Evolutionary conservation across 257 asterid species (phyloP), one percentile per base, ranked within the genome.

Genomic region (Mentha longifolia): DNA sequence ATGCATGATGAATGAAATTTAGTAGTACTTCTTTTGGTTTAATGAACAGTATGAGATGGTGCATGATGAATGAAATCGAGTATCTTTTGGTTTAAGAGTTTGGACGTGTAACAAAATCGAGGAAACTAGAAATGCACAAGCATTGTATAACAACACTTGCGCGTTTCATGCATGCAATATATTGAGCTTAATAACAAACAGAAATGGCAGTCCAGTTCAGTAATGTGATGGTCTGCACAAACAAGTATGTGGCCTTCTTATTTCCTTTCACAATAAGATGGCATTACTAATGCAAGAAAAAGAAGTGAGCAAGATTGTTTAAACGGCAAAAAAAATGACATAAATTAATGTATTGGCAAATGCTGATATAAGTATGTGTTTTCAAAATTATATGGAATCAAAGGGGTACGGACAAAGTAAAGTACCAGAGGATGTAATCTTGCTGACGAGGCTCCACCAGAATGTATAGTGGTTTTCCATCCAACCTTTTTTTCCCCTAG

Each of bases 381-480:
- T 49, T 3, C 4, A 1, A 49, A 5, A 15, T 16, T 49, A 9
- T 49, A 5, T 16, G 15, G 16, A 22, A 68, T 28, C 19, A 7
- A 5, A 51, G 15, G 22, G 41, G 3, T 15, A 19, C 2, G 19
- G 65, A 35, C 42, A 28, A 17, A 35, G n/a, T n/a, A n/a, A n/a
- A n/a, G 41, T 75, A 78, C 86, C 79, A n/a, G 70, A 37, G 35
- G 62, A 62, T n/a, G 68, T 31, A 33, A 78, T 73, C 65, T 82
- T 67, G 80, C 71, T 85, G 86, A 67, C 91, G 86, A 71, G 97
- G 96, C 73, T 91, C 97, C 60, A 91, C 97, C 73, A 91, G 81
- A 65, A 91, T 84, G 61, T 91, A 91, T 20, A 89, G 74, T n/a
- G 96, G 92, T 56, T 78, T 89, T 73, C 95, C 96, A 54, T 81